phyloP scores from a whole-genome alignment of 176 grass and related monocot genomes.

The Hyparrhenia diplandra region DNA sequence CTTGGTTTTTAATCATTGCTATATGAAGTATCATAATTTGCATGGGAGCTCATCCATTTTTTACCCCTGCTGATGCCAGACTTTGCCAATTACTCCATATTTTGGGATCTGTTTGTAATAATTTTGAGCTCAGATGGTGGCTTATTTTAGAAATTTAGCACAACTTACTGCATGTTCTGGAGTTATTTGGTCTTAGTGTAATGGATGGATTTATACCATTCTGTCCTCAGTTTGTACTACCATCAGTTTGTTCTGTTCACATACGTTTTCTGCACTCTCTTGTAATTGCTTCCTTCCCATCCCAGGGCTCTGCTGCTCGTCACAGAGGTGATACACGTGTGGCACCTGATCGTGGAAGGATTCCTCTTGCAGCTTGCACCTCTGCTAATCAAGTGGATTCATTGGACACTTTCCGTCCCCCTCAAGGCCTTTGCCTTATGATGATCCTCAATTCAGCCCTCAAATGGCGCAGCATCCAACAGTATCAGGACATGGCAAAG shows the following conservation, averaged over 20 bases:
- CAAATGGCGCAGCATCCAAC: not conserved
- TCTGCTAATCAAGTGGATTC: constrained; percentile 20
- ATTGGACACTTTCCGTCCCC: constrained; percentile 51
- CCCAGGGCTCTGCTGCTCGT: constrained; percentile 42
- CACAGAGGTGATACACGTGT: constrained; percentile 52
- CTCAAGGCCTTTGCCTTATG: constrained; percentile 68
- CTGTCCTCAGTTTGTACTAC: not conserved
- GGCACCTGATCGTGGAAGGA: constrained; percentile 40
- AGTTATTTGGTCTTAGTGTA: too few species aligned
- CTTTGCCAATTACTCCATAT: too few species aligned
- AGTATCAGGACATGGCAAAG: constrained; percentile 29
- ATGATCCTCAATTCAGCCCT: constrained; percentile 57
- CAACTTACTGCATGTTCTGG: not conserved
- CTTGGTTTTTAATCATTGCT: not conserved
- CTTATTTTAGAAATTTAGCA: not conserved
- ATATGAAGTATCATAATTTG: not conserved
- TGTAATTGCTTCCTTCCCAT: constrained; percentile 24
- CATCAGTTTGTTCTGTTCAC: not conserved
- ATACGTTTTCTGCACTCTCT: not conserved
- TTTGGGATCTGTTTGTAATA: too few species aligned
- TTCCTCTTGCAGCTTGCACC: constrained; percentile 13
- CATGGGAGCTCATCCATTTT: not conserved
- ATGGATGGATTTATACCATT: not conserved
- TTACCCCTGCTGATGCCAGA: too few species aligned
- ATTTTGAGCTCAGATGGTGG: not conserved